Conservation (phyloP, 2,329 filamentous ascomycete species). For the Fusarium dimerum region DNA sequence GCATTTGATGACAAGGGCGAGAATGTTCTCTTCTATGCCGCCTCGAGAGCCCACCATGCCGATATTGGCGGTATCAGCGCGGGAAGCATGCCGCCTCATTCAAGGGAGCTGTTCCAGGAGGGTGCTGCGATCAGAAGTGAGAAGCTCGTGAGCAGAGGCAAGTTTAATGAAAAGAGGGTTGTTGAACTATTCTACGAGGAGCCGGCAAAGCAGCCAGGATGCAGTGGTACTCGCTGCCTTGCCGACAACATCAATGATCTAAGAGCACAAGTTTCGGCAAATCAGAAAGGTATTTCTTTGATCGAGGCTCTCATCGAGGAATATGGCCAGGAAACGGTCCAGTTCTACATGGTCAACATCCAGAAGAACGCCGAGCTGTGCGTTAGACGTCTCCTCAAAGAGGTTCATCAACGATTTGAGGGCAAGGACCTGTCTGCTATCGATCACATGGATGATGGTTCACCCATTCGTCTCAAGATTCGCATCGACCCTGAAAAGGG, state of each 20-base stretch:
- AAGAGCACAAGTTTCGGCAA: conserved; percentile 81
- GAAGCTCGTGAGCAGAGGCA: conserved; percentile 73
- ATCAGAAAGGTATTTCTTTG: conserved; percentile 82
- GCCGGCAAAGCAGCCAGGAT: conserved; percentile 73
- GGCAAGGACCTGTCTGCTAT: conserved; percentile 70
- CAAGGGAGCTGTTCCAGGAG: conserved; percentile 63
- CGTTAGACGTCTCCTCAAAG: conserved; percentile 71
- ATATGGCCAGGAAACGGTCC: conserved; percentile 75
- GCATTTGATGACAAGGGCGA: conserved; percentile 67
- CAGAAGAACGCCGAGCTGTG: conserved; percentile 77
- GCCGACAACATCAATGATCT: conserved; percentile 82
- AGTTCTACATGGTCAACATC: conserved; percentile 82
- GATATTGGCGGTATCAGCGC: conserved; percentile 82
- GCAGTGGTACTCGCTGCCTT: conserved; percentile 75
- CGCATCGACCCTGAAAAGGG: conserved; percentile 74
- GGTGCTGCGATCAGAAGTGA: conserved; percentile 64
- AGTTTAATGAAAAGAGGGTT: conserved; percentile 77
- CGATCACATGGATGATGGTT: conserved; percentile 85
- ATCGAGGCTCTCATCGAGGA: conserved; percentile 75
- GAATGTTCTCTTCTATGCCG: conserved; percentile 79
- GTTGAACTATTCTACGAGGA: conserved; percentile 71
- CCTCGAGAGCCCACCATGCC: conserved; percentile 79
- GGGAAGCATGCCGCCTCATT: conserved; percentile 79
- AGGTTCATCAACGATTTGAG: conserved; percentile 68
- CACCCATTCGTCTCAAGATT: conserved; percentile 72